Evolutionary conservation across 768 basidiomycete species (phyloP).

Genomic region (Rhizopogon rudus): DNA sequence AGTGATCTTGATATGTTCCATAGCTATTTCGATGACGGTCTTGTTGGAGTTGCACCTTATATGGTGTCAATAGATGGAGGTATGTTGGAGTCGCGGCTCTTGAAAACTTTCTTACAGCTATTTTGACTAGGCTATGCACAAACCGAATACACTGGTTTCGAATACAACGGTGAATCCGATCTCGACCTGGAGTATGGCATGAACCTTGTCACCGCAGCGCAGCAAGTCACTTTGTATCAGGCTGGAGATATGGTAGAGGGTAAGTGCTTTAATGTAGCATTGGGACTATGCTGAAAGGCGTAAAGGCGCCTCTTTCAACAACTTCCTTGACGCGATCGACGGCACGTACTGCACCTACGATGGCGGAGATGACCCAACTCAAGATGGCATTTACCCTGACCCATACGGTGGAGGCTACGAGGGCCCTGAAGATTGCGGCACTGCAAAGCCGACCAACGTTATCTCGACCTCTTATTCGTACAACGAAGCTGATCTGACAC

Average conservation of each 20-base stretch:
- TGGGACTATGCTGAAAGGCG: background rate
- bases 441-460: conserved; percentile 28
- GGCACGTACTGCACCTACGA: conserved; percentile 31
- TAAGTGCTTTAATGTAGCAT: conserved; percentile 5
- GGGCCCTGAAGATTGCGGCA: conserved; percentile 34
- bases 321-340: conserved; percentile 32
- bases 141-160: conserved; percentile 33
- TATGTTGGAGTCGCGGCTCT: background rate
- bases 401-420: conserved; percentile 14
- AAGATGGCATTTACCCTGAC: conserved; percentile 26
- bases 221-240: conserved; percentile 38
- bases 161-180: conserved; percentile 48
- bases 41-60: conserved; percentile 35
- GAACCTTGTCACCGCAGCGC: conserved; percentile 36
- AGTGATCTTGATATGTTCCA: conserved; percentile 40
- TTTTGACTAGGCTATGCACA: conserved; percentile 37
- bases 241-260: conserved; percentile 40
- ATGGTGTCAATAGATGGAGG: conserved; percentile 17
- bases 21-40: conserved; percentile 33
- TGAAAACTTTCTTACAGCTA: background rate
- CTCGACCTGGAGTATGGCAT: conserved; percentile 53
- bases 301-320: conserved; percentile 26
- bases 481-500: conserved; percentile 31
- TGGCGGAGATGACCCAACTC: conserved; percentile 27
- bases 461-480: conserved; percentile 38